Evolutionary conservation across 1,139 yeast species (phyloP).

Genomic region (Zhuliangozyma parablackwelliae): DNA sequence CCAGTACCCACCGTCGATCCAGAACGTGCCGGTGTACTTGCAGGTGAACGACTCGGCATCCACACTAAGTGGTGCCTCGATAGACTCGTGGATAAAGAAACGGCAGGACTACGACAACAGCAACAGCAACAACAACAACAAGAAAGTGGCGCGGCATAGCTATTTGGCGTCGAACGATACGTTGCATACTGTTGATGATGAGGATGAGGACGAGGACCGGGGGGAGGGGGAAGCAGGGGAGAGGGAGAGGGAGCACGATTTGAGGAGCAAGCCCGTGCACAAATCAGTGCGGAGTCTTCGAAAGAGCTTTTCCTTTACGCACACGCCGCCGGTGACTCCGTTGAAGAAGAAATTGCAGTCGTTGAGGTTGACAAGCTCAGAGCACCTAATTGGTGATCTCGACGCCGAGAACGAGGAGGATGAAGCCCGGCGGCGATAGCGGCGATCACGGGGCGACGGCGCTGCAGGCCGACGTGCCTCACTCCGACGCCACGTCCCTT

Average conservation of each 20-base stretch:
- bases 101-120: slow-evolving; percentile 44
- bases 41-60: slow-evolving; percentile 35
- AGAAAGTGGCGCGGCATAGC: slow-evolving; percentile 15
- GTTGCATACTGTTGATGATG: slow-evolving; percentile 13
- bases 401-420: slow-evolving; percentile 1
- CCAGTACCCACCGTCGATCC: slow-evolving; percentile 4
- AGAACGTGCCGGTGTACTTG: slow-evolving; percentile 6
- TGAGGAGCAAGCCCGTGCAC: slow-evolving; percentile 1
- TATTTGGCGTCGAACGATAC: slow-evolving; percentile 25
- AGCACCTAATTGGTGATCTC: slow-evolving; percentile 7
- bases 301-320: slow-evolving; percentile 19
- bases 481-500: slow-evolving; percentile 20
- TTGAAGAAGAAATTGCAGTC: slow-evolving; percentile 8
- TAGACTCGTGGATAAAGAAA: slow-evolving; percentile 51
- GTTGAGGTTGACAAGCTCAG: slow-evolving; percentile 8
- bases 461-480: slow-evolving; percentile 2
- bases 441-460: slow-evolving; percentile 1
- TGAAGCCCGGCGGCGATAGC: not conserved
- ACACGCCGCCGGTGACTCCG: slow-evolving; percentile 13
- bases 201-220: slow-evolving; percentile 1
- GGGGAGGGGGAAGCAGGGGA: slow-evolving; percentile 2
- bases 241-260: slow-evolving; percentile 1
- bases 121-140: not conserved
- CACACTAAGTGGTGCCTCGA: slow-evolving; percentile 29
- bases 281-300: slow-evolving; percentile 7